Conservation (phyloP, 1,284 basidiomycete species). For the Malassezia slooffiae region DNA sequence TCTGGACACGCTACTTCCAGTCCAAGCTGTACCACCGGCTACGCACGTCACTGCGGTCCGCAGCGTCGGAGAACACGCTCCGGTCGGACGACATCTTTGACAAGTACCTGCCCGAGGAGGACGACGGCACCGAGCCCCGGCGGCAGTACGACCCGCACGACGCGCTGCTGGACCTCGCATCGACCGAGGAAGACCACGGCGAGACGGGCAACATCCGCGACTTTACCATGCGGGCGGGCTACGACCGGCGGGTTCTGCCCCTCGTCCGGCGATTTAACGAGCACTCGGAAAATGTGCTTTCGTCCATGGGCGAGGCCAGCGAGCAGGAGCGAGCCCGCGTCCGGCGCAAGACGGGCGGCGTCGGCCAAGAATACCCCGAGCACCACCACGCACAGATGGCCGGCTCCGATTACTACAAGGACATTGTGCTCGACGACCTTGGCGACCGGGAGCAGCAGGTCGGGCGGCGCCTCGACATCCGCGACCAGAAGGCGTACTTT, state of each 20-base stretch:
- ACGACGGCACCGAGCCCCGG: conserved; percentile 77
- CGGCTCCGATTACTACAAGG: conserved; percentile 51
- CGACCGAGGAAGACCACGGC: conserved; percentile 81
- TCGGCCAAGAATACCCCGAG: conserved; percentile 39
- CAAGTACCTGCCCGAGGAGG: conserved; percentile 82
- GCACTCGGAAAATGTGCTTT: conserved; percentile 75
- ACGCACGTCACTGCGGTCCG: conserved; percentile 77
- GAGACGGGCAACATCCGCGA: conserved; percentile 82
- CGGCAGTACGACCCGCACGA: conserved; percentile 61
- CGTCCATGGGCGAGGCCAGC: conserved; percentile 40
- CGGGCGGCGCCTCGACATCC: conserved; percentile 70
- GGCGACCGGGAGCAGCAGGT: conserved; percentile 57
- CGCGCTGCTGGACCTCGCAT: conserved; percentile 69
- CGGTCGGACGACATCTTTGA: conserved; percentile 91
- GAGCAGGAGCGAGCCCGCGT: conserved; percentile 18
- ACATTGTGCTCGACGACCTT: conserved; percentile 78
- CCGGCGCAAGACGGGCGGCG: conserved; percentile 32
- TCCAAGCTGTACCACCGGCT: conserved; percentile 89
- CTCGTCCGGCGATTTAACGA: conserved; percentile 95
- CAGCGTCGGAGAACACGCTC: conserved; percentile 68
- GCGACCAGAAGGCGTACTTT: conserved; percentile 21
- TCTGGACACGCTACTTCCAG: conserved; percentile 94
- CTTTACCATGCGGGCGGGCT: conserved; percentile 88
- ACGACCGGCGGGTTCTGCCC: conserved; percentile 72
- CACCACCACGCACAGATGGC: no score